Evolutionary conservation across 2,329 filamentous ascomycete species (phyloP).

Genomic region (Orbilia blumenaviensis): DNA sequence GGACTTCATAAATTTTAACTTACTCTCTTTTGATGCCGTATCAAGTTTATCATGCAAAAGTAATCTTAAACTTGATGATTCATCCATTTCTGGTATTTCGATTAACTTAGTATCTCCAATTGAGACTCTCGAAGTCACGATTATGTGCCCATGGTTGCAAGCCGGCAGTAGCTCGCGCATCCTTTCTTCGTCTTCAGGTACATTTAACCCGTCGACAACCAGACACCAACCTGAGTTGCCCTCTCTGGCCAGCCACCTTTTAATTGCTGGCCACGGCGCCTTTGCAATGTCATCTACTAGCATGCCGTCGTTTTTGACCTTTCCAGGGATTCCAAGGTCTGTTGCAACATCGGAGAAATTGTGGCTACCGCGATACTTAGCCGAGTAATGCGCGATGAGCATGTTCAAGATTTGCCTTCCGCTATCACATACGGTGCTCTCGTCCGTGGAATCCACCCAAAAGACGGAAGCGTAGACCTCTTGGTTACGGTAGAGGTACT

Average conservation of each 20-base stretch:
- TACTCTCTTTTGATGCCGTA: neutral
- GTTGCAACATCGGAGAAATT: neutral
- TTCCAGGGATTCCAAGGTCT: conserved; percentile 34
- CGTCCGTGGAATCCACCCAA: conserved; percentile 43
- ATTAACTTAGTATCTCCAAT: conserved; percentile 10
- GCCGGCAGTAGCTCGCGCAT: conserved; percentile 36
- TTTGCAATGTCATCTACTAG: conserved; percentile 12
- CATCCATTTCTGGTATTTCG: conserved; percentile 22
- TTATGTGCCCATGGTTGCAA: conserved; percentile 34
- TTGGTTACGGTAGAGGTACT: neutral
- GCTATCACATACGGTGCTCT: conserved; percentile 26
- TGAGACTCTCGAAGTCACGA: conserved; percentile 36
- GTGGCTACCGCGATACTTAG: conserved; percentile 11
- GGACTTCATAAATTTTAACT: too few species aligned
- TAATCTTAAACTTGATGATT: neutral
- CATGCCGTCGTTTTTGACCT: conserved; percentile 19
- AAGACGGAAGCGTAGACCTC: conserved; percentile 33
- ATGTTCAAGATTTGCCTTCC: conserved; percentile 8
- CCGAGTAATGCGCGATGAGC: conserved; percentile 44
- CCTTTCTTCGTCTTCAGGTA: neutral
- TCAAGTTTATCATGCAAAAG: neutral
- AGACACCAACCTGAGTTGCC: conserved; percentile 37
- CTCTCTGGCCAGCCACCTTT: conserved; percentile 27
- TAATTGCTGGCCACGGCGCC: neutral
- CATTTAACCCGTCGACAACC: conserved; percentile 36